A percentile compares a stretch with the other conserved stretches of the same genome.
These are phyloP conservation scores for Phyllosticta citriasiana DNA, from an alignment of 2,329 filamentous ascomycete species.

Conservation along the genomic window DNA sequence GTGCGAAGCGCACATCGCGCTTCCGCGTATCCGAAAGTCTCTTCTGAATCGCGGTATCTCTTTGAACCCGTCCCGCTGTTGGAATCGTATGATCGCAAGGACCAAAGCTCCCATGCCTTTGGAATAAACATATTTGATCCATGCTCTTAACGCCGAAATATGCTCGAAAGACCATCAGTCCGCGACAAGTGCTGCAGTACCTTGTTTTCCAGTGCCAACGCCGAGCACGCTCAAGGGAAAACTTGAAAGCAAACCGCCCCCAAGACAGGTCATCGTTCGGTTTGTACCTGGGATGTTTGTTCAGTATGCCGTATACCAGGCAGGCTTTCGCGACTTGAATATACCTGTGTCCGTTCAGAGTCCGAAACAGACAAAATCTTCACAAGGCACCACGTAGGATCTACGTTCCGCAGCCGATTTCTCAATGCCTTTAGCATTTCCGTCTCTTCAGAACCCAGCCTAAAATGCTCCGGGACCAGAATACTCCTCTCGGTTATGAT, in stretches of 20 bases:
- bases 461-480: slow-evolving; percentile 25
- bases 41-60: background rate
- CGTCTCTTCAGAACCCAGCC: slow-evolving; percentile 26
- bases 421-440: slow-evolving; percentile 27
- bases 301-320: background rate
- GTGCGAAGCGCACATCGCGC: too few species aligned
- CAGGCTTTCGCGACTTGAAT: background rate
- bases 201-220: background rate
- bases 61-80: too few species aligned
- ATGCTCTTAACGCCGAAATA: background rate
- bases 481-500: slow-evolving; percentile 23
- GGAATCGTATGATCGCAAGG: too few species aligned
- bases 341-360: background rate
- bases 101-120: too few species aligned
- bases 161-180: background rate
- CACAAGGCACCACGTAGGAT: background rate
- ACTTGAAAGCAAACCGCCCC: background rate
- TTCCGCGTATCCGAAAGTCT: background rate
- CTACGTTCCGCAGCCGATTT: slow-evolving; percentile 18
- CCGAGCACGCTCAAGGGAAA: background rate
- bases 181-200: background rate
- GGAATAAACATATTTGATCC: background rate
- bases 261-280: background rate
- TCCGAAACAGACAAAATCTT: background rate
- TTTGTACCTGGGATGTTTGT: background rate